Evolutionary conservation across 176 grass and related monocot genomes (phyloP), one percentile per base, ranked within the genome.

Genomic region (Chrysopogon serrulatus): DNA sequence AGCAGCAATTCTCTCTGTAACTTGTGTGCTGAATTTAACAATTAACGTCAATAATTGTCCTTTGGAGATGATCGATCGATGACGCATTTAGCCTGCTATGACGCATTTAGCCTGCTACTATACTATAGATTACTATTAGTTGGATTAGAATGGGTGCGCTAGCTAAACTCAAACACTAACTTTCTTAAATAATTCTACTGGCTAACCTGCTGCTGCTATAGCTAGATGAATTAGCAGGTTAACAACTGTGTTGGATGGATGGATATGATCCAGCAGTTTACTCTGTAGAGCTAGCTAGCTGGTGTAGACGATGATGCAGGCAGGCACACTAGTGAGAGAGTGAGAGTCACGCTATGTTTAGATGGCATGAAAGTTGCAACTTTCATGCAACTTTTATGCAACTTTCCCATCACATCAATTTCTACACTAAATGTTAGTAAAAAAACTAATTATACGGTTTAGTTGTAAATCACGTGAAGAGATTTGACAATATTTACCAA

Each of bases 41-140:
- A n/a, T n/a, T n/a, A n/a, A 21, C 8, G 18, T 28, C 79, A 81
- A 70, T 81, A 81, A 57, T 41, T 81, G 65, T 67, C 64, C 78
- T 53, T 41, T 47, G 44, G 44, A 3, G 51, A 10, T n/a, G n/a
- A n/a, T n/a, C n/a, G n/a, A n/a, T n/a, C n/a, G 37, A 39, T 39
- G 59, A 33, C 10, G 40, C 59, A 65, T 42, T 28, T 35, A 28
- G 23, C 23, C 34, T 16, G 6, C 37, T 39, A 39, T 39, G 59
- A 33, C 10, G 40, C 59, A 65, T 42, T 28, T 35, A 28, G 23
- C 37, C 6, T 39, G 37, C 37, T 39, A 6, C n/a, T n/a, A n/a
- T n/a, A n/a, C n/a, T n/a, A n/a, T n/a, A 6, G 37, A 39, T 39
- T 39, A 39, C n/a, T n/a, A 39, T 16, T 14, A 7, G 0, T 18